A percentile compares a stretch with the other conserved stretches of the same genome.
phyloP scores from a whole-genome alignment of 495 filamentous ascomycete genomes.

The Aspergillus egyptiacus region DNA sequence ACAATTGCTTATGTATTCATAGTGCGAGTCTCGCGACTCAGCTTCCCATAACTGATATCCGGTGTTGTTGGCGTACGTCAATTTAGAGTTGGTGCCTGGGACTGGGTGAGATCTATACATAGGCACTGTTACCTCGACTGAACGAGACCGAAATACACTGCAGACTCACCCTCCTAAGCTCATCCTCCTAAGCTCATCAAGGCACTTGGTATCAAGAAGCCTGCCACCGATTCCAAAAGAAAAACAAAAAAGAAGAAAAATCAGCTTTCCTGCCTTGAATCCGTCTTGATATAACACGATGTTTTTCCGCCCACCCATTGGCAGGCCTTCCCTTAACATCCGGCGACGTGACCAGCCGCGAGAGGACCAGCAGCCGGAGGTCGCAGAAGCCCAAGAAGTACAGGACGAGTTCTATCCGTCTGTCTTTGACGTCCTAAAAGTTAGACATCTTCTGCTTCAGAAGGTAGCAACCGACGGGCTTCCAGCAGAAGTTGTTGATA shows the following conservation, averaged over 20 bases:
- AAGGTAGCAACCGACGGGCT: slow-evolving; percentile 35
- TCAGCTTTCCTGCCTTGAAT: too few relatives aligned
- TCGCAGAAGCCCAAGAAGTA: neutral
- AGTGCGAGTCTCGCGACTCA: too few relatives aligned
- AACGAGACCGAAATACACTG: too few relatives aligned
- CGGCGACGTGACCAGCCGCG: neutral
- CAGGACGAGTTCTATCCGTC: slow-evolving; percentile 21
- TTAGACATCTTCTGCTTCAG: slow-evolving; percentile 34
- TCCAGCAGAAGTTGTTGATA: slow-evolving; percentile 60
- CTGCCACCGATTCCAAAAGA: too few relatives aligned
- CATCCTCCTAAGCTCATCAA: too few relatives aligned
- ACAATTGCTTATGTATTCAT: too few relatives aligned
- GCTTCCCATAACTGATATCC: too few relatives aligned
- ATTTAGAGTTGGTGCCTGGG: slow-evolving; percentile 2
- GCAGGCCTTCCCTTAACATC: slow-evolving; percentile 15
- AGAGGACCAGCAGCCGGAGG: neutral
- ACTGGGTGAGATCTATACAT: neutral
- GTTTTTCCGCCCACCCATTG: slow-evolving; percentile 17
- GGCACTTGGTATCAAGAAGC: too few relatives aligned
- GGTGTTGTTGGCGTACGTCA: neutral
- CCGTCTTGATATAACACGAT: too few relatives aligned
- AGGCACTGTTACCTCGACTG: neutral
- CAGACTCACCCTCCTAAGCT: too few relatives aligned
- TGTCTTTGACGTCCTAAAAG: slow-evolving; percentile 32
- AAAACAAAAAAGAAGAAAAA: too few relatives aligned